phyloP scores from a whole-genome alignment of 1,284 basidiomycete genomes.

The Vanrija sp. region DNA sequence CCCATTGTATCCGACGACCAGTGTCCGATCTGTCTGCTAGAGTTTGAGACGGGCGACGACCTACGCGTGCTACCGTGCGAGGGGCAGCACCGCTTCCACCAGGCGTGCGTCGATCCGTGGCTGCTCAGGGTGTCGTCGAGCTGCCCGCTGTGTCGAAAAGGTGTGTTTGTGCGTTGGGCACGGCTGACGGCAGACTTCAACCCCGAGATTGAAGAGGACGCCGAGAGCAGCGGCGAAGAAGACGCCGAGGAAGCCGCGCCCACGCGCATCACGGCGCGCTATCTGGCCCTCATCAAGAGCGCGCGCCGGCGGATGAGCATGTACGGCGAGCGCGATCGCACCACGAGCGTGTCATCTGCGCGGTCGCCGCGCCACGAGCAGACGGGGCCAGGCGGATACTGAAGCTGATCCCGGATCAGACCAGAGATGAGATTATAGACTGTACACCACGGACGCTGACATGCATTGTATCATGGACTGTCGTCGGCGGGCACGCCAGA shows the following conservation, averaged over 20 bases:
- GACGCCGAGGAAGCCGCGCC: slow-evolving; percentile 31
- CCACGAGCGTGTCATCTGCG: background rate
- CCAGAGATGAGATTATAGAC: too few relatives aligned
- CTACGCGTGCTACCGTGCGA: slow-evolving; percentile 83
- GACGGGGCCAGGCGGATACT: slow-evolving; percentile 37
- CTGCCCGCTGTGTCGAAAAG: slow-evolving; percentile 85
- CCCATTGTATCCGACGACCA: slow-evolving; percentile 58
- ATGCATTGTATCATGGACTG: too few relatives aligned
- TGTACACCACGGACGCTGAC: too few relatives aligned
- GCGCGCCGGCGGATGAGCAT: slow-evolving; percentile 19
- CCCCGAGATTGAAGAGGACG: slow-evolving; percentile 14
- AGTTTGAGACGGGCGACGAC: slow-evolving; percentile 89
- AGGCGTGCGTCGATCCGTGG: slow-evolving; percentile 52
- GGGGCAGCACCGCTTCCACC: slow-evolving; percentile 81
- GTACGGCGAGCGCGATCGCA: background rate
- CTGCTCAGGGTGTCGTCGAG: slow-evolving; percentile 80
- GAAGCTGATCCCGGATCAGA: background rate
- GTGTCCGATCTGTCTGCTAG: slow-evolving; percentile 88
- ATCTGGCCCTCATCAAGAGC: slow-evolving; percentile 43
- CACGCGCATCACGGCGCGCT: slow-evolving; percentile 23
- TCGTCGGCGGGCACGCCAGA: too few relatives aligned
- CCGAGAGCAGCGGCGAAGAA: slow-evolving; percentile 1
- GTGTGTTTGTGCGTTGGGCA: slow-evolving; percentile 49
- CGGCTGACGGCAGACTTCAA: slow-evolving; percentile 40
- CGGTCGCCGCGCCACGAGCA: slow-evolving; percentile 29